Conservation (phyloP, 371 early-diverging fungal genomes). For the Batkoa obscura region DNA sequence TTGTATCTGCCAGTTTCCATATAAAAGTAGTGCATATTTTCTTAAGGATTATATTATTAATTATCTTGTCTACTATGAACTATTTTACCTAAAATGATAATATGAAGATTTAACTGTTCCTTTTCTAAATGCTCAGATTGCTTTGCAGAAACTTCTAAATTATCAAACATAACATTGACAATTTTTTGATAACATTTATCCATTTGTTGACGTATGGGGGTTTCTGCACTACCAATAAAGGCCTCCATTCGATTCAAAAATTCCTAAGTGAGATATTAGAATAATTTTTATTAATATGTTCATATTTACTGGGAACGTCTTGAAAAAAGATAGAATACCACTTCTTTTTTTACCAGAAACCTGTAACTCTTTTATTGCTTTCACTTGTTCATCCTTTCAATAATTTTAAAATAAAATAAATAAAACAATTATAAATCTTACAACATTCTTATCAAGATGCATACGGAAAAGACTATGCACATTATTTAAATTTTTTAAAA, state of each 20-base stretch:
- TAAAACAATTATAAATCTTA: constrained; percentile 11
- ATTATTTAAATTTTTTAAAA: constrained; percentile 39
- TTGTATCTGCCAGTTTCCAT: constrained; percentile 42
- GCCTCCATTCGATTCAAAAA: constrained; percentile 62
- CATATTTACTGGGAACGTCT: constrained; percentile 56
- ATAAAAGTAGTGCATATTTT: constrained; percentile 84
- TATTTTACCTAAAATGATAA: constrained; percentile 54
- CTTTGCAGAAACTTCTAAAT: constrained; percentile 65
- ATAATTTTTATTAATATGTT: background rate
- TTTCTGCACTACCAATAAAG: constrained; percentile 25
- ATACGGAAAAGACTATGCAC: constrained; percentile 36
- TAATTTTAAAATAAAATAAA: background rate
- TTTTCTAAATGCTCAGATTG: constrained; percentile 70
- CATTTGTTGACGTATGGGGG: constrained; percentile 49
- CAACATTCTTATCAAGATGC: constrained; percentile 63
- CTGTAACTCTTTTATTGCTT: constrained; percentile 79
- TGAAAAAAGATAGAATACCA: constrained; percentile 70
- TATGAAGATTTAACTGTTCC: constrained; percentile 76
- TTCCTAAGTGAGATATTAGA: constrained; percentile 13
- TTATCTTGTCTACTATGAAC: background rate
- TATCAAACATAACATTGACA: constrained; percentile 69
- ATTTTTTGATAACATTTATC: constrained; percentile 64
- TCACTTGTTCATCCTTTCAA: constrained; percentile 58
- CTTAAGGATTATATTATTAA: constrained; percentile 16
- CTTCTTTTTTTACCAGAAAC: constrained; percentile 65